phyloP scores from a whole-genome alignment of 2,329 filamentous ascomycete genomes.

The Diaporthe vexans region DNA sequence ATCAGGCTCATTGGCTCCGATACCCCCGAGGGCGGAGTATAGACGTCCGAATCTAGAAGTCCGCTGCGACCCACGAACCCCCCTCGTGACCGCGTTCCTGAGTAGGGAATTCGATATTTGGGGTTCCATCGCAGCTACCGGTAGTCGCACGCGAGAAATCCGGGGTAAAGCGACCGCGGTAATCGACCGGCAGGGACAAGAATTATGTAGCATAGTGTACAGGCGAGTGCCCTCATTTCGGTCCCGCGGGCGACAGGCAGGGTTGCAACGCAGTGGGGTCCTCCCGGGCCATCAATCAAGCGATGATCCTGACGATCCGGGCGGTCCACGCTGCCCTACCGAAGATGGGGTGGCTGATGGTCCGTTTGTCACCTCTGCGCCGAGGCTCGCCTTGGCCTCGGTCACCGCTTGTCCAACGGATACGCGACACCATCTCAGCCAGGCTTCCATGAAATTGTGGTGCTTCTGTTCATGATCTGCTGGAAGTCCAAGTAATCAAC shows the following conservation, averaged over 20 bases:
- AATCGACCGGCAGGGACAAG: background rate
- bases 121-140: constrained; percentile 24
- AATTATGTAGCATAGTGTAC: background rate
- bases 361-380: background rate
- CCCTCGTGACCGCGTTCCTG: constrained; percentile 28
- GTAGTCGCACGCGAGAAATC: constrained; percentile 12
- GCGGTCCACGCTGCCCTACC: constrained; percentile 10
- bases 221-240: constrained; percentile 22
- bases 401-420: background rate
- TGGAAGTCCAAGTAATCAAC: background rate
- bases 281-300: constrained; percentile 30
- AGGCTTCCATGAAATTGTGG: too few relatives aligned
- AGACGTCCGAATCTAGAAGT: constrained; percentile 27
- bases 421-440: too few relatives aligned
- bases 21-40: constrained; percentile 35
- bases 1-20: constrained; percentile 34
- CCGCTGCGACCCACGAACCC: constrained; percentile 12
- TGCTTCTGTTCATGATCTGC: background rate
- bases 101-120: background rate
- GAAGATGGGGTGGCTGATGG: constrained; percentile 17
- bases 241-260: constrained; percentile 22
- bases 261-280: constrained; percentile 20
- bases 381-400: constrained; percentile 6
- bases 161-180: constrained; percentile 16
- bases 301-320: constrained; percentile 32